A percentile compares a stretch with the other conserved stretches of the same genome.
These are phyloP conservation scores for Leishmania major DNA, from an alignment of 208 protist genomes.

Conservation along the genomic window DNA sequence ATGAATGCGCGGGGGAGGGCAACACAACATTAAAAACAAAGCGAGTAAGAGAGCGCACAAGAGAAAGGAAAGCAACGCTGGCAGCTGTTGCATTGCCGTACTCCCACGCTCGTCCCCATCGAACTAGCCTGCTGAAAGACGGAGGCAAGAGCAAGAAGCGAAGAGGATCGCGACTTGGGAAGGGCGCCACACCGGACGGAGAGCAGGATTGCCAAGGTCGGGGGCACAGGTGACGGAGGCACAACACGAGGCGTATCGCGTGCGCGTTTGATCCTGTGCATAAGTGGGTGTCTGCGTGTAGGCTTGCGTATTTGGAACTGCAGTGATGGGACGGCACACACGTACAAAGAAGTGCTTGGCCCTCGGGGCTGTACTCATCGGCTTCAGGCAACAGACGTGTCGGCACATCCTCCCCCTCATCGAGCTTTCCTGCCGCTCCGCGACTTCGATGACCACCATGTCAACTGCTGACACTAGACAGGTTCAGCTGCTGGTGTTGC, in stretches of 20 bases:
- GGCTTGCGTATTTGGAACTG: too few relatives aligned
- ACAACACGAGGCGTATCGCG: not conserved
- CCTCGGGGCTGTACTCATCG: not conserved
- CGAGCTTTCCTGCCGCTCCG: not conserved
- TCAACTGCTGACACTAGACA: not conserved
- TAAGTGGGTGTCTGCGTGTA: not conserved
- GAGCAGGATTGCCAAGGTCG: not conserved
- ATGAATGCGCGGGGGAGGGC: not conserved
- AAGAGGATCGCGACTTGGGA: not conserved
- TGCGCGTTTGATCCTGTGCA: not conserved
- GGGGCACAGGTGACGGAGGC: not conserved
- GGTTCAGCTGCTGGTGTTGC: not conserved
- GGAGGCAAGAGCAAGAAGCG: not conserved
- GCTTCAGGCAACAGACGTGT: not conserved
- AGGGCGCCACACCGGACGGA: not conserved
- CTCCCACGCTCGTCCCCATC: not conserved
- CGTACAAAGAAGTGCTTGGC: not conserved
- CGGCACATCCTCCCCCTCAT: not conserved
- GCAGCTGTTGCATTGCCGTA: not conserved
- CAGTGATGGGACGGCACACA: too few relatives aligned
- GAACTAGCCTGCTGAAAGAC: not conserved
- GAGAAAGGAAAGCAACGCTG: not conserved
- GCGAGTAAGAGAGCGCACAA: not conserved
- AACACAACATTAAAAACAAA: not conserved
- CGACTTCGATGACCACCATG: not conserved